Conservation (phyloP, 306 rosid genomes). For the Fragaria iinumae region DNA sequence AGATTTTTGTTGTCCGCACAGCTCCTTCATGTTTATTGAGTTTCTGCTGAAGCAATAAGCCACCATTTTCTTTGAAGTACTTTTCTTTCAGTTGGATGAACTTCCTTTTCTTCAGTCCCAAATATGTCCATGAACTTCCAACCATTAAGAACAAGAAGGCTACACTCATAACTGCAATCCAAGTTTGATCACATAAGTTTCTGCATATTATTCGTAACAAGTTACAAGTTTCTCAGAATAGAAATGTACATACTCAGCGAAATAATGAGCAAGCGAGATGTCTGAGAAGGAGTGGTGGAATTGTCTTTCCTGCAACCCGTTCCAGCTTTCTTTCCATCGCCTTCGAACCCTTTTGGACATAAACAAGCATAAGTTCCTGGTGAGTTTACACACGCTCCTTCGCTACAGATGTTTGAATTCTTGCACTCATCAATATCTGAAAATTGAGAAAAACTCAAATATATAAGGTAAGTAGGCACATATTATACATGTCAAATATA, state of each 20-base stretch:
- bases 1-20: slow-evolving; percentile 5
- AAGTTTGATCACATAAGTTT: background rate
- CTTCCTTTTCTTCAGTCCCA: slow-evolving; percentile 23
- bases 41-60: slow-evolving; percentile 1
- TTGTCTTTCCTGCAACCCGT: slow-evolving; percentile 7
- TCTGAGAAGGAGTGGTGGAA: background rate
- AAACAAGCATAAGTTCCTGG: background rate
- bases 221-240: background rate
- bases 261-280: background rate
- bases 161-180: slow-evolving; percentile 16
- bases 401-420: slow-evolving; percentile 15
- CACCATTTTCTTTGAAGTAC: slow-evolving; percentile 28
- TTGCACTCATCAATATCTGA: slow-evolving; percentile 41
- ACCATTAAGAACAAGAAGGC: slow-evolving; percentile 6
- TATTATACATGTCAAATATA: background rate
- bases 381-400: background rate
- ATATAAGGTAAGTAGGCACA: background rate
- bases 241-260: slow-evolving; percentile 5
- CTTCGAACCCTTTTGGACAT: slow-evolving; percentile 11
- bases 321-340: slow-evolving; percentile 14
- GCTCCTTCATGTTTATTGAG: background rate
- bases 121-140: background rate
- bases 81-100: slow-evolving; percentile 15
- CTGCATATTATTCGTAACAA: background rate
- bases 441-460: background rate